Evolutionary conservation across 441 rosid species (phyloP).

Genomic region (Gossypium lobatum): DNA sequence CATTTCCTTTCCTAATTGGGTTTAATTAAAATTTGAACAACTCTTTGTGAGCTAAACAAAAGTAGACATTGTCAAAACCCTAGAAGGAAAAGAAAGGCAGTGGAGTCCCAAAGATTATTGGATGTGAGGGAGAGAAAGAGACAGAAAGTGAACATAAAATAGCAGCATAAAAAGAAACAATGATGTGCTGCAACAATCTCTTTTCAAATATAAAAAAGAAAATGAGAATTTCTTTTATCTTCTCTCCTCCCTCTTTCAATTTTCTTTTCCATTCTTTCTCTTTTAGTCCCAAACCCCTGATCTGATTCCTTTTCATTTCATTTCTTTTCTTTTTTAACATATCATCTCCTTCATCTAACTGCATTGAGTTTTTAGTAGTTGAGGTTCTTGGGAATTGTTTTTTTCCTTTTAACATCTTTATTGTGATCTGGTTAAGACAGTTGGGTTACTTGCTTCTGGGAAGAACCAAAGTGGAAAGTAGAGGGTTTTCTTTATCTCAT

Average conservation of each 20-base stretch:
- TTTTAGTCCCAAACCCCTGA: neutral
- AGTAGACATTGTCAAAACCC: too few relatives aligned
- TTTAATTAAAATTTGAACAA: too few relatives aligned
- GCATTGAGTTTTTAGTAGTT: neutral
- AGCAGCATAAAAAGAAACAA: neutral
- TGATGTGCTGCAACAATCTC: neutral
- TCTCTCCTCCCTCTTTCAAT: too few relatives aligned
- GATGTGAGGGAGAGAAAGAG: neutral
- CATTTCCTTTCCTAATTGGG: too few relatives aligned
- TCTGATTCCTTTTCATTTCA: neutral
- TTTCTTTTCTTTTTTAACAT: neutral
- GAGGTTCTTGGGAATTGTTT: slow-evolving; percentile 5
- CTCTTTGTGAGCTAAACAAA: too few relatives aligned
- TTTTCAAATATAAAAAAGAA: too few relatives aligned
- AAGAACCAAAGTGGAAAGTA: neutral
- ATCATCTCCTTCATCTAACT: neutral
- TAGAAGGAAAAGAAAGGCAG: too few relatives aligned
- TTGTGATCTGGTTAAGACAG: slow-evolving; percentile 2
- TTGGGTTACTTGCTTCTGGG: neutral
- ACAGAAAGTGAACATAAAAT: neutral
- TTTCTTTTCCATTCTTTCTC: neutral
- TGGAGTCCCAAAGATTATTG: neutral
- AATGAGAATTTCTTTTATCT: too few relatives aligned
- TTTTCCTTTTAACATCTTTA: neutral
- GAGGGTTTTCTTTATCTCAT: neutral